Percentiles rank a stretch among this genome's conserved stretches.
These are phyloP conservation scores for Petunia hybrid DNA, from an alignment of 305 asterid species.

Conservation along the genomic window DNA sequence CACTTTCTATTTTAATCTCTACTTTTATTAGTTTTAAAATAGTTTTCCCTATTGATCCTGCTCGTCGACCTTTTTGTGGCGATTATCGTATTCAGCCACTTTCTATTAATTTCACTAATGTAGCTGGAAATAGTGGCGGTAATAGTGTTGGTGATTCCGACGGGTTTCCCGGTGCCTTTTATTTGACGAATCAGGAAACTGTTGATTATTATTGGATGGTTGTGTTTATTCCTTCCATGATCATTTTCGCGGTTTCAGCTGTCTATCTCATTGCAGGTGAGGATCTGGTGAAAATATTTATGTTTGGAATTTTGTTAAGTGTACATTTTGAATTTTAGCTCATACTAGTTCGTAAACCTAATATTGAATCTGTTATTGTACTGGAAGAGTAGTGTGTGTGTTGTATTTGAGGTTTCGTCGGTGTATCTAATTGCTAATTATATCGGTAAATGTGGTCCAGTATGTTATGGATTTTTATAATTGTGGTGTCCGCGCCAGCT, in stretches of 20 bases:
- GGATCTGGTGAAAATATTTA: neutral
- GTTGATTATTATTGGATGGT: conserved; percentile 98
- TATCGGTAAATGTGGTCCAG: neutral
- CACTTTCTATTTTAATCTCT: conserved; percentile 59
- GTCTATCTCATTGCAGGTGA: conserved; percentile 79
- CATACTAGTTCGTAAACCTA: neutral
- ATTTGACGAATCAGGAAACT: conserved; percentile 87
- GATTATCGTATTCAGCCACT: conserved; percentile 83
- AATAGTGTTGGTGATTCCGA: conserved; percentile 60
- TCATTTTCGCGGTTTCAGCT: conserved; percentile 58
- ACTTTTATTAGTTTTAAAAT: conserved; percentile 72
- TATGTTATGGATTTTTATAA: too few relatives aligned
- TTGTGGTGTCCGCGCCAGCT: too few relatives aligned
- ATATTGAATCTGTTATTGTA: conserved; percentile 14
- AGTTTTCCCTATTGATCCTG: conserved; percentile 67
- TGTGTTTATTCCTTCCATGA: conserved; percentile 75
- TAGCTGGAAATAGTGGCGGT: conserved; percentile 33
- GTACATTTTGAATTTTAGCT: neutral
- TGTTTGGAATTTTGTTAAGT: neutral
- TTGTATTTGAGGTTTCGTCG: neutral
- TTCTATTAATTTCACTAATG: conserved; percentile 61
- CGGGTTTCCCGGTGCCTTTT: conserved; percentile 72
- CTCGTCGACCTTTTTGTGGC: conserved; percentile 86
- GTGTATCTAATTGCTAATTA: neutral
- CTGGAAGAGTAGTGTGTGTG: neutral